phyloP scores from a whole-genome alignment of 805 yeast genomes.

The Torulaspora franciscae region DNA sequence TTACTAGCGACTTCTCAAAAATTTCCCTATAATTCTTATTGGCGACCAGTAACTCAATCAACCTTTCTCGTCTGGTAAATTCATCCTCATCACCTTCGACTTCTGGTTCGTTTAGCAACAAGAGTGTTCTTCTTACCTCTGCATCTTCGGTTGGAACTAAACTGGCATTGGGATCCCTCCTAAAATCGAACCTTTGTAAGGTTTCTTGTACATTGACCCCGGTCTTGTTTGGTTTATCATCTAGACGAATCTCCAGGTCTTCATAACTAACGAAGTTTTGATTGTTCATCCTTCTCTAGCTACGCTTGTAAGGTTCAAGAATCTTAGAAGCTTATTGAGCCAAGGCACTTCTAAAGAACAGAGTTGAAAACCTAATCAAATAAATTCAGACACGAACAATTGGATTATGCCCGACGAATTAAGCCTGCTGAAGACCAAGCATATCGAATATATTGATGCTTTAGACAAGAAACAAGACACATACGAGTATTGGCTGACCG shows the following conservation, averaged over 20 bases:
- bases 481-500: conserved; percentile 81
- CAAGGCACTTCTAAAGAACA: not conserved
- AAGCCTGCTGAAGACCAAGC: conserved; percentile 41
- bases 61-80: conserved; percentile 55
- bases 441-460: conserved; percentile 51
- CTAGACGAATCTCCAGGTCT: conserved; percentile 19
- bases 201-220: conserved; percentile 30
- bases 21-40: conserved; percentile 25
- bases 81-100: conserved; percentile 55
- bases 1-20: conserved; percentile 10
- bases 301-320: not conserved
- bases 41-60: conserved; percentile 43
- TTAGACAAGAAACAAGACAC: conserved; percentile 53
- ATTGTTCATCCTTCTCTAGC: conserved; percentile 1
- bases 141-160: conserved; percentile 62
- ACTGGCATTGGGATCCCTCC: conserved; percentile 24
- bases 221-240: conserved; percentile 9
- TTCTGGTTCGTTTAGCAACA: conserved; percentile 52
- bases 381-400: not conserved
- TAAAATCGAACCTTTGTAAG: conserved; percentile 28
- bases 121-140: conserved; percentile 50
- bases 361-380: not conserved
- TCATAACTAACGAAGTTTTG: conserved; percentile 15
- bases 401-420: not conserved
- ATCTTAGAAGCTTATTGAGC: not conserved